Percentiles rank a stretch among this genome's conserved stretches.
These are phyloP conservation scores for Danielozyma ontarioensis DNA, from an alignment of 805 yeast species.

Conservation along the genomic window DNA sequence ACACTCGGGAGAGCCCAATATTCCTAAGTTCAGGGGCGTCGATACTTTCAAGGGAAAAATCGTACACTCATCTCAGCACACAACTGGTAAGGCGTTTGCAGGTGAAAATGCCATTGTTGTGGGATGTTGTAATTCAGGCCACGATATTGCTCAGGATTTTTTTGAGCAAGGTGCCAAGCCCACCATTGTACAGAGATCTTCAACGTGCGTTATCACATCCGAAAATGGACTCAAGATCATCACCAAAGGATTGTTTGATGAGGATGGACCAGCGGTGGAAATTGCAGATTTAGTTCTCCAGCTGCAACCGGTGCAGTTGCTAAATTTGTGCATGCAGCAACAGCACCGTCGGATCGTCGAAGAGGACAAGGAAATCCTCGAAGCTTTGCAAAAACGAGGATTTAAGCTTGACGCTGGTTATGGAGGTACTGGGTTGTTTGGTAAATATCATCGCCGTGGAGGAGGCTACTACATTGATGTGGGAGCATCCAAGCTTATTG, in stretches of 20 bases:
- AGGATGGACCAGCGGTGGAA: slow-evolving; percentile 30
- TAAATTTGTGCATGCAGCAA: slow-evolving; percentile 32
- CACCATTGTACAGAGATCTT: slow-evolving; percentile 42
- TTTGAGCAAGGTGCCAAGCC: slow-evolving; percentile 40
- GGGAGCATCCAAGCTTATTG: slow-evolving; percentile 37
- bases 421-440: slow-evolving; percentile 40
- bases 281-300: slow-evolving; percentile 35
- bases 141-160: slow-evolving; percentile 43
- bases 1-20: slow-evolving; percentile 41
- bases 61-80: slow-evolving; percentile 38
- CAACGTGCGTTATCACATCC: slow-evolving; percentile 38
- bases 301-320: slow-evolving; percentile 28
- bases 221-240: slow-evolving; percentile 25
- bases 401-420: slow-evolving; percentile 39
- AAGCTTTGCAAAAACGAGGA: slow-evolving; percentile 28
- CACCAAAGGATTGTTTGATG: slow-evolving; percentile 29
- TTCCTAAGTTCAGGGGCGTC: slow-evolving; percentile 36
- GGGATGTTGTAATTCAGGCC: slow-evolving; percentile 44
- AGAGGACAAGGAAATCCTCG: slow-evolving; percentile 26
- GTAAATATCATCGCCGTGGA: slow-evolving; percentile 35
- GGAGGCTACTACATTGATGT: slow-evolving; percentile 46
- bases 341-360: slow-evolving; percentile 25
- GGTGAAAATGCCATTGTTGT: slow-evolving; percentile 41
- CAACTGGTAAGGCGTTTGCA: slow-evolving; percentile 35
- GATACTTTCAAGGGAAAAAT: slow-evolving; percentile 32